These are phyloP conservation scores for Eutreptiella sp. DNA, from an alignment of 208 protist species.

Conservation along the genomic window DNA sequence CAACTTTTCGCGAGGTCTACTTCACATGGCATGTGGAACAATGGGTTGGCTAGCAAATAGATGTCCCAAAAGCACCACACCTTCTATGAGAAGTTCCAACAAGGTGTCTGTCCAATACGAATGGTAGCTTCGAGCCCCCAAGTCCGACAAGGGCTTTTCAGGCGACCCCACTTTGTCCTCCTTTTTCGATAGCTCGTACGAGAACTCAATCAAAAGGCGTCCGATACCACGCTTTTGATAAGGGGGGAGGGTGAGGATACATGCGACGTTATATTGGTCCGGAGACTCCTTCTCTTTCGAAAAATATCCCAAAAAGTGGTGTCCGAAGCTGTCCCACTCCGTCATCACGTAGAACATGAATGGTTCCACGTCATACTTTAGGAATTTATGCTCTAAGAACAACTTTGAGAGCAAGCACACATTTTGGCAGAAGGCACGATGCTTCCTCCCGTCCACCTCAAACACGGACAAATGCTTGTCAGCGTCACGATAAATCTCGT, in stretches of 20 bases:
- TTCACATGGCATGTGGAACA: too few relatives aligned
- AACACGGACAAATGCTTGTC: slow-evolving; percentile 80
- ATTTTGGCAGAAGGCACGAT: slow-evolving; percentile 96
- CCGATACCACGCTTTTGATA: slow-evolving; percentile 93
- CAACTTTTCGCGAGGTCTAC: too few relatives aligned
- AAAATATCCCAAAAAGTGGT: slow-evolving; percentile 96
- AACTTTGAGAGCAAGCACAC: slow-evolving; percentile 97
- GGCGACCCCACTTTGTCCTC: slow-evolving; percentile 93
- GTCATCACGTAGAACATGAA: slow-evolving; percentile 98
- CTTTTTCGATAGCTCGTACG: slow-evolving; percentile 93
- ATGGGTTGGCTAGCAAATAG: too few relatives aligned
- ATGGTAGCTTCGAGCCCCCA: slow-evolving; percentile 88
- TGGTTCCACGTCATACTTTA: slow-evolving; percentile 98
- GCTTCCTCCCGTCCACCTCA: slow-evolving; percentile 92
- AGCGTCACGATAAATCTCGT: slow-evolving; percentile 75
- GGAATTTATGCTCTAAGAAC: slow-evolving; percentile 99
- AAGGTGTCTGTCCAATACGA: slow-evolving; percentile 85
- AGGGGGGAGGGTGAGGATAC: slow-evolving; percentile 95
- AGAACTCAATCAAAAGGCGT: slow-evolving; percentile 95
- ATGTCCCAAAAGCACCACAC: too few relatives aligned
- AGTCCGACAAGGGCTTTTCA: slow-evolving; percentile 97
- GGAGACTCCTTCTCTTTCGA: slow-evolving; percentile 94
- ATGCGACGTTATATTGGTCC: slow-evolving; percentile 97
- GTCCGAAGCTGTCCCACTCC: slow-evolving; percentile 79
- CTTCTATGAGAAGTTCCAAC: too few relatives aligned